phyloP scores from a whole-genome alignment of 768 basidiomycete species.

The Amanita polypyramis region DNA sequence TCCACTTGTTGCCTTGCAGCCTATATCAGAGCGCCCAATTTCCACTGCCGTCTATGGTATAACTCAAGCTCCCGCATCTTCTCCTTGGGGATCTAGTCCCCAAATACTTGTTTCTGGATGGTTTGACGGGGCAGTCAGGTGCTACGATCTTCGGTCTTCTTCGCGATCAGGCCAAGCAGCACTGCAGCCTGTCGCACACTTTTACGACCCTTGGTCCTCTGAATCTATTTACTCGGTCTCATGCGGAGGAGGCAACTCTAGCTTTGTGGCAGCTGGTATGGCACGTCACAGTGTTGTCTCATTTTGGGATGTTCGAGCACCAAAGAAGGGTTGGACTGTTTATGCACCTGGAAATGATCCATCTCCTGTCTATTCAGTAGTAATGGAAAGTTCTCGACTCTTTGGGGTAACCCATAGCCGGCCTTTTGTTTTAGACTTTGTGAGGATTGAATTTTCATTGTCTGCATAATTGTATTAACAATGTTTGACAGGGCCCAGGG shows the following conservation, averaged over 20 bases:
- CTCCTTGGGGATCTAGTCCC: constrained; percentile 61
- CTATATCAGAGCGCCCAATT: constrained; percentile 17
- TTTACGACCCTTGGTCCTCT: constrained; percentile 57
- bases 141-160: constrained; percentile 64
- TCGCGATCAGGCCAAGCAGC: constrained; percentile 14
- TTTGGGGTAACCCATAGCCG: constrained; percentile 73
- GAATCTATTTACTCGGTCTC: constrained; percentile 73
- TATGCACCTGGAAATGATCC: constrained; percentile 72
- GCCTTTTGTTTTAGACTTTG: constrained; percentile 73
- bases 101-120: constrained; percentile 71
- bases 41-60: constrained; percentile 67
- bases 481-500: constrained; percentile 38
- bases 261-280: constrained; percentile 65
- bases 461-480: not conserved
- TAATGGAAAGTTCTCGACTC: constrained; percentile 68
- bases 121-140: constrained; percentile 67
- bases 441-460: constrained; percentile 17
- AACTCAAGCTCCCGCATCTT: constrained; percentile 44
- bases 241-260: constrained; percentile 58
- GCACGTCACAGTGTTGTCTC: constrained; percentile 71
- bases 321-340: constrained; percentile 60
- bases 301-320: constrained; percentile 71
- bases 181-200: constrained; percentile 46
- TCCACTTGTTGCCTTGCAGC: constrained; percentile 40
- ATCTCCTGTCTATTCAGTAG: constrained; percentile 67